Conservation (phyloP, 306 rosid genomes). For the Crataegus laevigata region DNA sequence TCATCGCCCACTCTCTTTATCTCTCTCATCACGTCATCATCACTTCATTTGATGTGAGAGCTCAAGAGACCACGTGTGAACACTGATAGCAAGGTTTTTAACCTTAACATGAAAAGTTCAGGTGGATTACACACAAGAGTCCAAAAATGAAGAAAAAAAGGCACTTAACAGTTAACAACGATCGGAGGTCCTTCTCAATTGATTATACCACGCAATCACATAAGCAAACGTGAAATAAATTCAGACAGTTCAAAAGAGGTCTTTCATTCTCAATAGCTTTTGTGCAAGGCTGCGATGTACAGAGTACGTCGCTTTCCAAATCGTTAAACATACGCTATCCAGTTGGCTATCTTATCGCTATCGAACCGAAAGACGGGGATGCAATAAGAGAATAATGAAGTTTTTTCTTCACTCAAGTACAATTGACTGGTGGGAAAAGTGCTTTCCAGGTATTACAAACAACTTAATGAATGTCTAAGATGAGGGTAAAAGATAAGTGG, state of each 20-base stretch:
- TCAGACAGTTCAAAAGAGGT: not conserved
- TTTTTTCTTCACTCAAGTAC: not conserved
- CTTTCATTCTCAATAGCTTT: not conserved
- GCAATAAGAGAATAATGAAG: not conserved
- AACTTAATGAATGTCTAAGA: not conserved
- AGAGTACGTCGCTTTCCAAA: not conserved
- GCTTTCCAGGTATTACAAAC: not conserved
- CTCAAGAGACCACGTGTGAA: too few relatives aligned
- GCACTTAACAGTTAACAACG: not conserved
- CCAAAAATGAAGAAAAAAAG: not conserved
- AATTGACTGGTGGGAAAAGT: constrained; percentile 9
- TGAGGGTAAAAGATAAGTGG: not conserved
- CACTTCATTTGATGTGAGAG: too few relatives aligned
- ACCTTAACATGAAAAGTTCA: not conserved
- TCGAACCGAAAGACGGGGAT: not conserved
- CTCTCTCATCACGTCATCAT: not conserved
- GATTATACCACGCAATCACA: not conserved
- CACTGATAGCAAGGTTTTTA: too few relatives aligned
- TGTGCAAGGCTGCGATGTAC: not conserved
- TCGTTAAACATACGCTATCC: not conserved
- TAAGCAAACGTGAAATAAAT: not conserved
- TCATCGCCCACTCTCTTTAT: too few relatives aligned
- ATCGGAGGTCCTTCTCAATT: not conserved
- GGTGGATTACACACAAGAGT: not conserved
- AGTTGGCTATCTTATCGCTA: not conserved